Base-by-base conservation (phyloP, 306 rosid genomes). In the Fragaria iinumae region DNA sequence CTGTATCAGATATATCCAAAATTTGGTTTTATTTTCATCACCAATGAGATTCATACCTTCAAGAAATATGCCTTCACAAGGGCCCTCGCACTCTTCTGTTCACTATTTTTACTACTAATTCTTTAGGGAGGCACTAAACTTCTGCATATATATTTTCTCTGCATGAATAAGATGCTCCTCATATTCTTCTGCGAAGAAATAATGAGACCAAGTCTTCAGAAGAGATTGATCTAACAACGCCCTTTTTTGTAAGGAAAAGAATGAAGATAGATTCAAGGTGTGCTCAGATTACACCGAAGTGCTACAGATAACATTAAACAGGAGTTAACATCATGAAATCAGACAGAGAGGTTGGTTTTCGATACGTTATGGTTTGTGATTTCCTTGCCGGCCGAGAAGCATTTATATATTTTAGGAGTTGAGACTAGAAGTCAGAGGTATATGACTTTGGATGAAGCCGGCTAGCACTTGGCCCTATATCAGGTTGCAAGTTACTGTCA, bases 11-110 rank as follows among this genome's bases (percentile, higher is more conserved):
- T 45, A 29, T 47, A 6, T 25, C 17, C 41, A 59, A 43, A 59
- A 27, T 11, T 39, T 53, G 7, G 18, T 23, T 59, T 11, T 8
- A 2, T 62, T 13, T 75, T 14, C 4, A 11, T 16, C 34, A 76
- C 64, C n/a, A 65, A 64, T 75, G 45, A 75, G 79, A 75, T 63
- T 75, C 17, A 21, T 5, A 70, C 74, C 74, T 13, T 69, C 2
- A 60, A 3, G 8, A 60, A 60, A 27, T 60, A 11, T 49, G 49
- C 62, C 72, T 75, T 34, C 4, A 32, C 29, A 75, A 74, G 67
- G 27, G 52, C 73, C 49, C 29, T 55, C 27, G 13, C 53, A 14
- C 23, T 71, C 8, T 11, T 14, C 3, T 49, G 29, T 74, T 74
- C 32, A 60, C n/a, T 73, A 27, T 32, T 59, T 23, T 36, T 23